Evolutionary conservation across 768 basidiomycete species (phyloP).

Genomic region (Lactarius sanguifluus): DNA sequence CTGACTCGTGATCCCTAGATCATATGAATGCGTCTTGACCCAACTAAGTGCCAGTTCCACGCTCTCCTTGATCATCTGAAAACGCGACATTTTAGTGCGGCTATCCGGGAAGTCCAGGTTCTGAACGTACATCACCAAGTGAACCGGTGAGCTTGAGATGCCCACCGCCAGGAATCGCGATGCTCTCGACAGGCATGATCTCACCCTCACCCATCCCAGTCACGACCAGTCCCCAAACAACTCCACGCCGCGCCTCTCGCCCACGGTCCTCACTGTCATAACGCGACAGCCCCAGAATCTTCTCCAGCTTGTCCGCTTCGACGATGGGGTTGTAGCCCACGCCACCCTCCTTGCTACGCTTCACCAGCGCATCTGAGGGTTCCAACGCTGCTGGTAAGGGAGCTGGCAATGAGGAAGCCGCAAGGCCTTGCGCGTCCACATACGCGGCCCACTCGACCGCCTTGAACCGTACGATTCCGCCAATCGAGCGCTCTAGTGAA

Average conservation of each 20-base stretch:
- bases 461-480: slow-evolving; percentile 82
- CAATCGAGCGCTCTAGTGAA: slow-evolving; percentile 82
- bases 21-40: slow-evolving; percentile 85
- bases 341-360: background rate
- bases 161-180: slow-evolving; percentile 73
- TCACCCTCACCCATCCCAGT: slow-evolving; percentile 86
- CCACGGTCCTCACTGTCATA: slow-evolving; percentile 82
- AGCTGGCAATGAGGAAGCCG: slow-evolving; percentile 24
- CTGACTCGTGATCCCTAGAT: slow-evolving; percentile 69
- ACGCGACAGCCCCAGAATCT: slow-evolving; percentile 75
- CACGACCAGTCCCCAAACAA: slow-evolving; percentile 90
- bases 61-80: slow-evolving; percentile 84
- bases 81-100: background rate
- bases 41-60: slow-evolving; percentile 89
- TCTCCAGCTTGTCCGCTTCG: slow-evolving; percentile 71
- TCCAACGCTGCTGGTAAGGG: background rate
- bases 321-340: slow-evolving; percentile 58
- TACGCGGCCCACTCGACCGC: slow-evolving; percentile 88
- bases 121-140: slow-evolving; percentile 63
- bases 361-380: background rate
- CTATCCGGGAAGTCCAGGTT: background rate
- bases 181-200: slow-evolving; percentile 82
- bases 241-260: slow-evolving; percentile 66
- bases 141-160: slow-evolving; percentile 77
- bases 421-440: slow-evolving; percentile 41